Percentiles rank a stretch among this genome's conserved stretches.
Conservation (phyloP, 1,284 basidiomycete genomes). For the Sutorius eximius region DNA sequence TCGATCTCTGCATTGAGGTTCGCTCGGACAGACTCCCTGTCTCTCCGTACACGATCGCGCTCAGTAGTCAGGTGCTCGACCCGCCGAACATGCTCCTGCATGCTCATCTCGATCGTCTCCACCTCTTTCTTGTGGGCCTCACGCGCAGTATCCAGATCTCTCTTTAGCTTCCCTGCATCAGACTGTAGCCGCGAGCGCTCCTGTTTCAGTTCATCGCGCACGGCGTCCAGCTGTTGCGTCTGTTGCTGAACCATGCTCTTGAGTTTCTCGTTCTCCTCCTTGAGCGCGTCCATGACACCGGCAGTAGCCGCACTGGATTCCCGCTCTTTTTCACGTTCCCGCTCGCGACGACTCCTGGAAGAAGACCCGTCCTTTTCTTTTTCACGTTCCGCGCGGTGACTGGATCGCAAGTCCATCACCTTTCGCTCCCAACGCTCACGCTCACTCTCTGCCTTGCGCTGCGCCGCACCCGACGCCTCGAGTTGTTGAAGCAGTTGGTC, state of each 20-base stretch:
- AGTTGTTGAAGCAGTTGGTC: conserved; percentile 6
- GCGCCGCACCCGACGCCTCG: conserved; percentile 11
- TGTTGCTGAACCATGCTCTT: conserved; percentile 20
- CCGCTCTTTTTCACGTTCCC: conserved; percentile 21
- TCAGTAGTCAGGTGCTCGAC: conserved; percentile 25
- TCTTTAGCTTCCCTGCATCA: conserved; percentile 9
- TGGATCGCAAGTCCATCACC: conserved; percentile 15
- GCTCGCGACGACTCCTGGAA: conserved; percentile 23
- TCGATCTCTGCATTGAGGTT: conserved; percentile 27
- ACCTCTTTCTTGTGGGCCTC: conserved; percentile 15
- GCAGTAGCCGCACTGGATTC: neutral
- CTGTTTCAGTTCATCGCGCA: conserved; percentile 9
- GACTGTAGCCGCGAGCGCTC: conserved; percentile 6
- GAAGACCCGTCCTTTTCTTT: conserved; percentile 17
- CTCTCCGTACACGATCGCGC: conserved; percentile 29
- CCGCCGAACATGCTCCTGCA: conserved; percentile 25
- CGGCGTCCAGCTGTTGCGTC: conserved; percentile 10
- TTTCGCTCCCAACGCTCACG: conserved; percentile 24
- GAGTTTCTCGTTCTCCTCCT: conserved; percentile 28
- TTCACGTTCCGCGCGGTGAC: conserved; percentile 10
- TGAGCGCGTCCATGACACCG: conserved; percentile 14
- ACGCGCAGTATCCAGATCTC: conserved; percentile 12
- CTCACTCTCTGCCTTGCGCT: conserved; percentile 20
- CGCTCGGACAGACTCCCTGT: conserved; percentile 20
- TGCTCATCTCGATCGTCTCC: conserved; percentile 10